A percentile compares a stretch with the other conserved stretches of the same genome.
Conservation (phyloP, 345 rosid genomes). For the Erucastrum elatum region DNA sequence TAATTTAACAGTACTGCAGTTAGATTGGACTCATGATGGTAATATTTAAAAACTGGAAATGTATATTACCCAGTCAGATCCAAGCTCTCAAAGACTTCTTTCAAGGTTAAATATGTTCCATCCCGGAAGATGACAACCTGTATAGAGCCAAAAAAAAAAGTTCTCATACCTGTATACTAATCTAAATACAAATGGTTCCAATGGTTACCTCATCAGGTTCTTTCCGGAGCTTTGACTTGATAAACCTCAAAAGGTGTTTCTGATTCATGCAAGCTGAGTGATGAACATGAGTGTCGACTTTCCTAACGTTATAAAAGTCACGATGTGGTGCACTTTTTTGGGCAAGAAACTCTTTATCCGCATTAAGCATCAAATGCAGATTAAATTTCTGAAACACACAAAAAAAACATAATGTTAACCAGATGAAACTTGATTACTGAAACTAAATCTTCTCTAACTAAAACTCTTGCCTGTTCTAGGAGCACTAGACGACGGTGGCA, state of each 20-base stretch:
- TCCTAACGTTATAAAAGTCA: slow-evolving; percentile 96
- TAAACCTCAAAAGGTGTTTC: slow-evolving; percentile 97
- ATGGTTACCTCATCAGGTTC: slow-evolving; percentile 92
- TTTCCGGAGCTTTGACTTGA: slow-evolving; percentile 93
- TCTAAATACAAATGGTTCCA: background rate
- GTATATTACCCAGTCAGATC: slow-evolving; percentile 80
- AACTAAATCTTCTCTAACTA: background rate
- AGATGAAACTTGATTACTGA: slow-evolving; percentile 10
- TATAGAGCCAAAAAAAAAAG: slow-evolving; percentile 6
- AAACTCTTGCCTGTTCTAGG: slow-evolving; percentile 74
- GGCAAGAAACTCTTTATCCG: slow-evolving; percentile 94
- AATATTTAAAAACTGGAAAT: too few relatives aligned
- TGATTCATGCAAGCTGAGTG: slow-evolving; percentile 99
- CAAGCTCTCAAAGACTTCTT: slow-evolving; percentile 96
- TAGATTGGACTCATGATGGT: too few relatives aligned
- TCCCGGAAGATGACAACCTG: slow-evolving; percentile 99
- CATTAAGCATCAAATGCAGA: slow-evolving; percentile 98
- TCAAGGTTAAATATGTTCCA: slow-evolving; percentile 94
- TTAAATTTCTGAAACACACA: slow-evolving; percentile 80
- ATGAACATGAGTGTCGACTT: slow-evolving; percentile 98
- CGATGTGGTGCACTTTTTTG: slow-evolving; percentile 99
- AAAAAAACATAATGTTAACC: slow-evolving; percentile 11
- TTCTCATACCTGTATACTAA: background rate
- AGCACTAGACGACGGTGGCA: slow-evolving; percentile 92
- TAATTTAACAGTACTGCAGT: too few relatives aligned